Evolutionary conservation across 345 rosid species (phyloP).

Genomic region (Cochlearia excelsa): DNA sequence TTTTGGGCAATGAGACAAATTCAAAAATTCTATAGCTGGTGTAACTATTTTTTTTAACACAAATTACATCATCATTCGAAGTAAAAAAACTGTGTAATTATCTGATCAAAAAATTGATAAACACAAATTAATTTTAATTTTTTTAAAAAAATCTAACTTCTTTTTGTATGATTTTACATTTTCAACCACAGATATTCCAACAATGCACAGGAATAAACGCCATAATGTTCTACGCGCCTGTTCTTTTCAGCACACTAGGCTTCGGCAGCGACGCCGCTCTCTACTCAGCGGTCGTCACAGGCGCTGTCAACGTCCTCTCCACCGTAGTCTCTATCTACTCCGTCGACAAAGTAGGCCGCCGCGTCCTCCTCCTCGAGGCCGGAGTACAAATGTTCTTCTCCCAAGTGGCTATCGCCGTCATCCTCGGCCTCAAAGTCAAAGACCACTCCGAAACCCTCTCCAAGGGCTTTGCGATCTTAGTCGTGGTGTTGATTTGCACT

Average conservation of each 20-base stretch:
- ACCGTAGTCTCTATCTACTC: conserved; percentile 79
- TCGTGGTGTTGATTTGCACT: conserved; percentile 76
- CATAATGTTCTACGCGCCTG: conserved; percentile 96
- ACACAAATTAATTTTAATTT: no score
- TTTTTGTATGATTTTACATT: background rate
- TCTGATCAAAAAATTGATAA: no score
- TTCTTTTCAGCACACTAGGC: conserved; percentile 73
- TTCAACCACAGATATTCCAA: conserved; percentile 65
- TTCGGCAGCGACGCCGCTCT: conserved; percentile 78
- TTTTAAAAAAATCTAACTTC: background rate
- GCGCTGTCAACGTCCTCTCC: conserved; percentile 86
- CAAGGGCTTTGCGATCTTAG: conserved; percentile 49
- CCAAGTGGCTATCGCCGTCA: conserved; percentile 62
- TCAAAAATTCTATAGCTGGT: no score
- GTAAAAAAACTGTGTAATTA: no score
- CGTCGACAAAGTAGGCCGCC: conserved; percentile 83
- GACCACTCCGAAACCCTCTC: conserved; percentile 55
- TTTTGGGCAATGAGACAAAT: no score
- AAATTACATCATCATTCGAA: no score
- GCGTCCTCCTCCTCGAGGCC: conserved; percentile 75
- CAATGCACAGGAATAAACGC: conserved; percentile 94
- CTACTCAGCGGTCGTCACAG: conserved; percentile 87
- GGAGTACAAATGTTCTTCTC: conserved; percentile 92
- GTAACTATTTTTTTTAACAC: no score
- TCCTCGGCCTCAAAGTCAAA: conserved; percentile 71